Conservation (phyloP, 2,329 filamentous ascomycete genomes). For the Ophiosphaerella herpotricha region DNA sequence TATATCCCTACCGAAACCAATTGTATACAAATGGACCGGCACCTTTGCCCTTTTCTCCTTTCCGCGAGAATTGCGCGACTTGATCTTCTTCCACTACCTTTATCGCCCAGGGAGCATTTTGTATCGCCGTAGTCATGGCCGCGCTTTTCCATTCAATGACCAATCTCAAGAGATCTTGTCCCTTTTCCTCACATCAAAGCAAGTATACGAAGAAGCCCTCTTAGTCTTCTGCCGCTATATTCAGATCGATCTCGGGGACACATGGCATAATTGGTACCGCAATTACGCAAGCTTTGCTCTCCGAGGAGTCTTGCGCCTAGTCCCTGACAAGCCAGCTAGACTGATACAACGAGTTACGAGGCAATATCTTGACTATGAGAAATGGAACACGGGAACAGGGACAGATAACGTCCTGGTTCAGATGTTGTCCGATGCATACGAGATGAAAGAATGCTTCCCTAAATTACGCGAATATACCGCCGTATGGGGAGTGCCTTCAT, state of each 20-base stretch:
- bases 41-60: slow-evolving; percentile 19
- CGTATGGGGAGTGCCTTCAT: slow-evolving; percentile 3
- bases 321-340: slow-evolving; percentile 14
- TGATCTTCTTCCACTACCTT: slow-evolving; percentile 21
- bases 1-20: background rate
- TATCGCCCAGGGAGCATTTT: slow-evolving; percentile 10
- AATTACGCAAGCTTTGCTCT: slow-evolving; percentile 1
- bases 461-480: slow-evolving; percentile 12
- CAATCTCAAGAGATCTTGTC: slow-evolving; percentile 6
- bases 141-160: slow-evolving; percentile 1
- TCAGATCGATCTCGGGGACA: slow-evolving; percentile 1
- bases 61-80: slow-evolving; percentile 28
- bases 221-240: slow-evolving; percentile 19
- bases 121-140: slow-evolving; percentile 1
- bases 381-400: background rate
- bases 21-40: slow-evolving; percentile 13
- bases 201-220: slow-evolving; percentile 26
- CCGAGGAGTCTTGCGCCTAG: slow-evolving; percentile 14
- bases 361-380: background rate
- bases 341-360: slow-evolving; percentile 10
- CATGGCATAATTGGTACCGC: background rate
- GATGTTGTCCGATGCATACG: slow-evolving; percentile 17
- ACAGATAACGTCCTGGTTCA: background rate
- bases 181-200: slow-evolving; percentile 18
- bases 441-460: slow-evolving; percentile 16